Evolutionary conservation across 2,329 filamentous ascomycete species (phyloP).

Genomic region (Botryosphaeria dothidea): DNA sequence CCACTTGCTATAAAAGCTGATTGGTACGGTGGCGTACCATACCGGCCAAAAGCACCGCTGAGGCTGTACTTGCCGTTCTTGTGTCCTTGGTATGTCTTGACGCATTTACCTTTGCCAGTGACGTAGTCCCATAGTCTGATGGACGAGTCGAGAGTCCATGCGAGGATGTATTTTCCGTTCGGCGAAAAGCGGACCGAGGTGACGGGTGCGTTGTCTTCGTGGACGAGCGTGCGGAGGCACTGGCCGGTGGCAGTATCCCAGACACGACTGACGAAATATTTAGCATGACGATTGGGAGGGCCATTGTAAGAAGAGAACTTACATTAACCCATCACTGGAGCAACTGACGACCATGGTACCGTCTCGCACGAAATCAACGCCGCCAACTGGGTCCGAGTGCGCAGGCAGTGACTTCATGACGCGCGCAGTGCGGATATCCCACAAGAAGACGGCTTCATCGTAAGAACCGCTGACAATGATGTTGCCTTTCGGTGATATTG

Average conservation of each 20-base stretch:
- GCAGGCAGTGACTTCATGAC: constrained; percentile 90
- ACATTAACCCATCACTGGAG: constrained; percentile 71
- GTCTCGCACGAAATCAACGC: constrained; percentile 90
- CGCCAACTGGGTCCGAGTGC: constrained; percentile 90
- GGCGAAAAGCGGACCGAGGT: constrained; percentile 89
- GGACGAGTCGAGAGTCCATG: constrained; percentile 87
- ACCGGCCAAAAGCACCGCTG: constrained; percentile 78
- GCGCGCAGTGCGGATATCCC: constrained; percentile 87
- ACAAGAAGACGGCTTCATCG: constrained; percentile 94
- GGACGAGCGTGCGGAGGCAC: constrained; percentile 89
- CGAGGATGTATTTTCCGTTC: constrained; percentile 90
- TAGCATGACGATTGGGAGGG: background rate
- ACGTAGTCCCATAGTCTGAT: constrained; percentile 95
- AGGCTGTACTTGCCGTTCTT: constrained; percentile 81
- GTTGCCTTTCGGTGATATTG: constrained; percentile 97
- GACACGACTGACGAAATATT: constrained; percentile 60
- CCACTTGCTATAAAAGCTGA: constrained; percentile 74
- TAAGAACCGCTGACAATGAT: constrained; percentile 94
- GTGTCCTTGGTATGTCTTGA: constrained; percentile 98
- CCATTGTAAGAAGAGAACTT: background rate
- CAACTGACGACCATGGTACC: constrained; percentile 91
- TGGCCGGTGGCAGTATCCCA: constrained; percentile 97
- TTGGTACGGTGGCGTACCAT: constrained; percentile 44
- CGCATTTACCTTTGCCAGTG: constrained; percentile 80
- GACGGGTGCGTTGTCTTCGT: constrained; percentile 92